phyloP scores from a whole-genome alignment of 2,329 filamentous ascomycete genomes.

The Stagonosporopsis cucurbitacearum region DNA sequence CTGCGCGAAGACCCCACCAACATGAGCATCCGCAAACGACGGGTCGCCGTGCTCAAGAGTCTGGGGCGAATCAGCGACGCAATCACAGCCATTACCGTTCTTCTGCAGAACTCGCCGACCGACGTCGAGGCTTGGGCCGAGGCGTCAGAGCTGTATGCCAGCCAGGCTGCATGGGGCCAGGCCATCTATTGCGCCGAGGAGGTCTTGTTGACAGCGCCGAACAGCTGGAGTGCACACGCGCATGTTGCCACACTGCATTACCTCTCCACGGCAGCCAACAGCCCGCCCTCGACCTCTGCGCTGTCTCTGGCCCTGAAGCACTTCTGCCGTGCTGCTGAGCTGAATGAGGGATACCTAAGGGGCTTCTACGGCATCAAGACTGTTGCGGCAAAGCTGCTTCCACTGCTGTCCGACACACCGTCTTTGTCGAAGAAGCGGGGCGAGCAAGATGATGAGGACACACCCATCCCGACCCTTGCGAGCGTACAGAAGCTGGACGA shows the following conservation, averaged over 20 bases:
- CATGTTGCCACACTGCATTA: constrained; percentile 83
- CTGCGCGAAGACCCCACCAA: constrained; percentile 78
- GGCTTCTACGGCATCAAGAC: constrained; percentile 92
- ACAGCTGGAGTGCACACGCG: constrained; percentile 96
- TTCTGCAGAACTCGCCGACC: constrained; percentile 84
- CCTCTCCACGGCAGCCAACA: constrained; percentile 60
- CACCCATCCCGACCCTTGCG: constrained; percentile 60
- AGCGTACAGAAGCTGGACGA: constrained; percentile 74
- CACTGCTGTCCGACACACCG: constrained; percentile 40
- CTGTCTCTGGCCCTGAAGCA: constrained; percentile 78
- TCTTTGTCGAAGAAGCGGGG: constrained; percentile 32
- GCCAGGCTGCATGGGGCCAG: constrained; percentile 79
- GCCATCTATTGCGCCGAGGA: constrained; percentile 90
- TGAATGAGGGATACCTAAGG: constrained; percentile 90
- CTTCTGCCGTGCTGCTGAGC: constrained; percentile 88
- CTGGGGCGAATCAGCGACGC: constrained; percentile 75
- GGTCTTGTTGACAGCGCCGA: constrained; percentile 82
- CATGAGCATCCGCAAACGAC: constrained; percentile 83
- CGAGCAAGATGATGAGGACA: constrained; percentile 47
- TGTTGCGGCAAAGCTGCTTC: constrained; percentile 57
- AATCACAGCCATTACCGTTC: constrained; percentile 72
- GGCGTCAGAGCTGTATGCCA: constrained; percentile 83
- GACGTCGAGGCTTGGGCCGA: constrained; percentile 95
- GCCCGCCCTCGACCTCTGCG: constrained; percentile 43
- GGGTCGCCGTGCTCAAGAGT: constrained; percentile 78